Percentiles rank a stretch among this genome's conserved stretches.
phyloP scores from a whole-genome alignment of 305 asterid genomes.

The Fraxinus velutina region DNA sequence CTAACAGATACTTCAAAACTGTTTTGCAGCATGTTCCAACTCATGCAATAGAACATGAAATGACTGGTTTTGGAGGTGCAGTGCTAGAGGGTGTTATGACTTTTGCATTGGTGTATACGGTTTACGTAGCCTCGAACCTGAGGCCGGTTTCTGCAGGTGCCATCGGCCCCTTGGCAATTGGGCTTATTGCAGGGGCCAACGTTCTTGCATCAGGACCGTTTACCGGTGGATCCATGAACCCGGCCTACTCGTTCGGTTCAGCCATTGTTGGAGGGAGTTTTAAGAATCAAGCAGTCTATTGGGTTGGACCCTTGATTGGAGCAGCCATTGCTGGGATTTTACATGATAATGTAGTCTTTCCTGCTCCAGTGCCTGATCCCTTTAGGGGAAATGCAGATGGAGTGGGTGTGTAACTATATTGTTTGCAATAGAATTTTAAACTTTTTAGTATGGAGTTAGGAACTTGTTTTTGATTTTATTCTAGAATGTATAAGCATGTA shows the following conservation, averaged over 20 bases:
- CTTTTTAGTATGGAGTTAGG: background rate
- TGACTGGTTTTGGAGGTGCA: background rate
- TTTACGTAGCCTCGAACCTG: background rate
- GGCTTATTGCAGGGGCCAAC: background rate
- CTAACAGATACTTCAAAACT: background rate
- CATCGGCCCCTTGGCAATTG: background rate
- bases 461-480: background rate
- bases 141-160: background rate
- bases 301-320: background rate
- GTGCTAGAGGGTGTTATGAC: background rate
- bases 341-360: background rate
- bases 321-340: background rate
- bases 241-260: background rate
- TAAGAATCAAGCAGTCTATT: background rate
- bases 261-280: background rate
- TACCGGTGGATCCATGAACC: background rate
- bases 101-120: background rate
- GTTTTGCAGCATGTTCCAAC: background rate
- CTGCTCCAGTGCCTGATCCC: background rate
- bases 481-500: background rate
- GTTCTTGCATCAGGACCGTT: background rate
- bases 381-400: background rate
- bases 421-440: background rate
- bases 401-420: background rate
- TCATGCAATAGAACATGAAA: background rate